Evolutionary conservation across 75 land plant genomes (phyloP).

Genomic region (Ceratopteris richardii): DNA sequence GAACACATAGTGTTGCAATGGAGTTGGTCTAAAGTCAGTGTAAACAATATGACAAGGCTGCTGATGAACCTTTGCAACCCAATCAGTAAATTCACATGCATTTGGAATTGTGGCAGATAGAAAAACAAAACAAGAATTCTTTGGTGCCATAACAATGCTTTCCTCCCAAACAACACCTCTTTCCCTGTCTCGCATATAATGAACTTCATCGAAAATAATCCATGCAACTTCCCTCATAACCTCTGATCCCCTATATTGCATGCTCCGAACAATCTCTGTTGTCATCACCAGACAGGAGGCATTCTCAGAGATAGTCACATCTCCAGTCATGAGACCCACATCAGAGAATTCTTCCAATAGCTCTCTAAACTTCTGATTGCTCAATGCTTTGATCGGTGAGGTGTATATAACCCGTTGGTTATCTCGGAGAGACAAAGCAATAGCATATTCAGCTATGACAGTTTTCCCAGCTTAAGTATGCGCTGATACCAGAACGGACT

Average conservation of each 20-base stretch:
- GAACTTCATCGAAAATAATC: conserved; percentile 99
- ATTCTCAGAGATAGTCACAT: conserved; percentile 95
- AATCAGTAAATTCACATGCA: conserved; percentile 98
- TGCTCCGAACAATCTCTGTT: conserved; percentile 97
- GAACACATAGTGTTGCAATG: conserved; percentile 92
- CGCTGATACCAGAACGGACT: conserved; percentile 98
- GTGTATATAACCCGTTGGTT: conserved; percentile 94
- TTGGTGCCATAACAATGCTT: conserved; percentile 99
- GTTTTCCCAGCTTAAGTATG: conserved; percentile 99
- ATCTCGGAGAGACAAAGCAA: conserved; percentile 87
- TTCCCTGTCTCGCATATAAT: conserved; percentile 97
- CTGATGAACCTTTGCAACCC: conserved; percentile 99
- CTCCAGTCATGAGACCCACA: conserved; percentile 99
- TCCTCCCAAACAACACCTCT: conserved; percentile 99
- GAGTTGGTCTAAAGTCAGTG: conserved; percentile 96
- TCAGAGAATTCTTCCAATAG: conserved; percentile 90
- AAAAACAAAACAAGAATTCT: conserved; percentile 92
- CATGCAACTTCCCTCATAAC: conserved; percentile 91
- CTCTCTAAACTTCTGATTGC: conserved; percentile 96
- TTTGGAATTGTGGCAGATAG: conserved; percentile 98
- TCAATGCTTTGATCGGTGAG: conserved; percentile 97
- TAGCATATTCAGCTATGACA: conserved; percentile 91
- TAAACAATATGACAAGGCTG: conserved; percentile 99
- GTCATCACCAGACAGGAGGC: conserved; percentile 99
- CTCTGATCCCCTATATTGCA: conserved; percentile 98